phyloP scores from a whole-genome alignment of 179 eudicot genomes.

The Amaranthus tricolor region DNA sequence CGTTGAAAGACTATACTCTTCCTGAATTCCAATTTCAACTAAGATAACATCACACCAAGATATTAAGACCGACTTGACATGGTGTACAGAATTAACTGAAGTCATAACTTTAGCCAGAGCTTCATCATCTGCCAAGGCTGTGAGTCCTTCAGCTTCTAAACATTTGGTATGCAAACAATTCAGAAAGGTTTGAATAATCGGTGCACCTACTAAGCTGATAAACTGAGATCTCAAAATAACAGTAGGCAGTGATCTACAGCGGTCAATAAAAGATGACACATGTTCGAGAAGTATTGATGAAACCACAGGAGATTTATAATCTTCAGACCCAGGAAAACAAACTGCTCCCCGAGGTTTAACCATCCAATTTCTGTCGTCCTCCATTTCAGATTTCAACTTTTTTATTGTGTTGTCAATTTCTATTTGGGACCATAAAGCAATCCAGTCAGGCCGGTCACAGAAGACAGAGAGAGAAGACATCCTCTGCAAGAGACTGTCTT shows the following conservation, averaged over 20 bases:
- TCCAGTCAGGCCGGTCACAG: constrained; percentile 94
- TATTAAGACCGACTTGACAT: constrained; percentile 54
- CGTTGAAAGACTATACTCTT: constrained; percentile 23
- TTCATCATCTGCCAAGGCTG: constrained; percentile 79
- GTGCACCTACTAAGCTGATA: constrained; percentile 51
- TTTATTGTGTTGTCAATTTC: constrained; percentile 55
- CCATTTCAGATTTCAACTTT: constrained; percentile 59
- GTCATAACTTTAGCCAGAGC: constrained; percentile 68
- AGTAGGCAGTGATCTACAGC: constrained; percentile 73
- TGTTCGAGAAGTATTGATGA: constrained; percentile 50
- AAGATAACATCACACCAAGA: constrained; percentile 91
- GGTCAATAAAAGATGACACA: constrained; percentile 67
- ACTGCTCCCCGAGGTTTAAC: constrained; percentile 38
- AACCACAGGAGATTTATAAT: constrained; percentile 62
- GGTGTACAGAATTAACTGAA: constrained; percentile 59
- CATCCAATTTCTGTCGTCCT: constrained; percentile 70
- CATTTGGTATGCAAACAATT: constrained; percentile 58
- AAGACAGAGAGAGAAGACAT: constrained; percentile 74
- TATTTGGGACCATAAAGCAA: constrained; percentile 80
- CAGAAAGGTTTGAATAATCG: constrained; percentile 47
- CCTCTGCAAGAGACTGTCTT: constrained; percentile 56
- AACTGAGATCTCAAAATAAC: constrained; percentile 58
- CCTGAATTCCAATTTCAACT: constrained; percentile 64
- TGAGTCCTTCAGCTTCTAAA: constrained; percentile 87
- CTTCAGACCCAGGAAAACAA: constrained; percentile 56